Percentiles rank a stretch among this genome's conserved stretches.
These are phyloP conservation scores for Magnusiomyces sp. DNA, from an alignment of 1,139 yeast genomes.

Conservation along the genomic window DNA sequence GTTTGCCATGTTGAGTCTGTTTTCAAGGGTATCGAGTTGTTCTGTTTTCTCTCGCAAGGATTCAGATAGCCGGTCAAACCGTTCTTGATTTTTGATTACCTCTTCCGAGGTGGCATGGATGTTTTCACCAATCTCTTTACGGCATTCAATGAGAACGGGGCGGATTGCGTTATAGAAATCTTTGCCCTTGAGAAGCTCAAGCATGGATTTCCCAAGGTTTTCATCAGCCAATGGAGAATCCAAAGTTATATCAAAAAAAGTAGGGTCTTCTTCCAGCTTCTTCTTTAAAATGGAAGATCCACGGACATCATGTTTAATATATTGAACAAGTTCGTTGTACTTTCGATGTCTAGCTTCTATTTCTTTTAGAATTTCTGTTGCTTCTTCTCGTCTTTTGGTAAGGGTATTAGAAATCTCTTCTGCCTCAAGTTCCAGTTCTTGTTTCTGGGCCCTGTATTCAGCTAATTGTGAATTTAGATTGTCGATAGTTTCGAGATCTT, in stretches of 20 bases:
- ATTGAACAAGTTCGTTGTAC: no score
- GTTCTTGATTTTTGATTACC: conserved; percentile 49
- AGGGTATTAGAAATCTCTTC: no score
- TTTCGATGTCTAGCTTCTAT: no score
- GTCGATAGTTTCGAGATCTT: no score
- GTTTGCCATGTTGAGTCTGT: conserved; percentile 46
- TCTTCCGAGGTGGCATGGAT: conserved; percentile 54
- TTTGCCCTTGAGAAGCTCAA: conserved; percentile 30
- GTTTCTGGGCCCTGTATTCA: no score
- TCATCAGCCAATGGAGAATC: conserved; percentile 30
- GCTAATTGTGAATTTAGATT: no score
- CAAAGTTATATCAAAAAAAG: conserved; percentile 33
- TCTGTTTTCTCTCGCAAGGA: conserved; percentile 50
- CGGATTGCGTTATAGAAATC: conserved; percentile 33
- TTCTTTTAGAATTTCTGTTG: no score
- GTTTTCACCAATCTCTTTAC: conserved; percentile 41
- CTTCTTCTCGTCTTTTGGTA: no score
- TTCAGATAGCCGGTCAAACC: conserved; percentile 49
- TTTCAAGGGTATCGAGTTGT: conserved; percentile 50
- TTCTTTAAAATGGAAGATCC: no score
- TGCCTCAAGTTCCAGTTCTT: no score
- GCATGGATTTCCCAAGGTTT: conserved; percentile 39
- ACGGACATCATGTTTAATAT: no score
- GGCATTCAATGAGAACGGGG: conserved; percentile 38
- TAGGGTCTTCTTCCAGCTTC: conserved; percentile 40